Base-by-base conservation (phyloP, 2,329 filamentous ascomycete genomes). In the Xylaria sp. region DNA sequence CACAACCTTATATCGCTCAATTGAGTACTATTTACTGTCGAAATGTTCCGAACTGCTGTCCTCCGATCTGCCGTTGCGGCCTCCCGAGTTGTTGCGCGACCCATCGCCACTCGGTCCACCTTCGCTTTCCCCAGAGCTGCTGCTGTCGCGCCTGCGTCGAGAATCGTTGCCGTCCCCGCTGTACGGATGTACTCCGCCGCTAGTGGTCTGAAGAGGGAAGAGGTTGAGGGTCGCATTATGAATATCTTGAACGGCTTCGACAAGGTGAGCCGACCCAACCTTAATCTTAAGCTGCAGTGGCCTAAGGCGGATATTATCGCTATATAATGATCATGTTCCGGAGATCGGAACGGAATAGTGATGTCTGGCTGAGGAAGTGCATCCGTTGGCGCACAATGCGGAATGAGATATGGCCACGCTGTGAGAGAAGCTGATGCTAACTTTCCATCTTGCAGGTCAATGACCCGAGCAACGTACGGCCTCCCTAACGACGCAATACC, bases 191-290 rank as follows among this genome's bases (percentile, higher is more conserved):
- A 99, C 85, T 93, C 94, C 74, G 92, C 95, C 62, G 90, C 87
- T 68, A 89, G 90, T 72, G 90, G 91, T 74, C 88, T 98, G 73
- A 86, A 89, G 77, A 91, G 94, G 86, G 86, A 90, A 65, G 93
- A 97, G 85, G 92, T 97, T 66, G 91, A 97, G 85, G 93, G 93
- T 69, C 90, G 95, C 80, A 97, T 98, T 86, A 87, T 97, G 81
- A 92, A 93, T 82, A 86, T 99, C 78, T 83, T 99, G 82, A 91
- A 94, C 85, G 95, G 94, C 81, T 99, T 98, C 81, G 96, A 99
- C 86, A 99, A 99, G 92, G 93, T 94, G 62, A 75, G 75, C 73
- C 64, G 58, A 75, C 85, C 81, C 13, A 20, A 30, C 4, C 8
- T 34, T 18, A 3, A 13, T 15, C 55, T 5, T 39, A 18, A 36